Conservation (phyloP, 306 rosid genomes). For the Cicer yamashitae region DNA sequence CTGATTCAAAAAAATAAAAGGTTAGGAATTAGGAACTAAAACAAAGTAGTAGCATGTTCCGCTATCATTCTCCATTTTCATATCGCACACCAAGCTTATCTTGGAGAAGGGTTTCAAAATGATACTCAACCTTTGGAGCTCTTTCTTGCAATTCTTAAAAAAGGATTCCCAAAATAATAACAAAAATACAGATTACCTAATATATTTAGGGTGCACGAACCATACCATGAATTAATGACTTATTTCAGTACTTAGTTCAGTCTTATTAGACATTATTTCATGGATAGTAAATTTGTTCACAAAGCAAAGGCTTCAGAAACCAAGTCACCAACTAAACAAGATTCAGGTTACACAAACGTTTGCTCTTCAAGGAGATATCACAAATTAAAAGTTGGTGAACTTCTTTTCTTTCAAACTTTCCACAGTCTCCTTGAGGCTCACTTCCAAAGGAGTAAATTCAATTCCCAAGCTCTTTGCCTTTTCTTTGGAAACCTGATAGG, state of each 20-base stretch:
- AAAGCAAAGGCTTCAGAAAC: conserved; percentile 32
- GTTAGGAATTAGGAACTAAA: neutral
- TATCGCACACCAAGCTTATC: neutral
- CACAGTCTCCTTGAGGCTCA: conserved; percentile 74
- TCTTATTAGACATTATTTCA: conserved; percentile 11
- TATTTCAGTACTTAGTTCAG: neutral
- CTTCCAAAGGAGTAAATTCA: conserved; percentile 65
- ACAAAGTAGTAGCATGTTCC: neutral
- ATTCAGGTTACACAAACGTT: neutral
- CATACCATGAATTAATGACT: neutral
- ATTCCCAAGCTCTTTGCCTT: conserved; percentile 73
- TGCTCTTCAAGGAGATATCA: neutral
- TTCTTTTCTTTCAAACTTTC: conserved; percentile 73
- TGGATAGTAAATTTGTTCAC: neutral
- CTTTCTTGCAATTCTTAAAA: neutral
- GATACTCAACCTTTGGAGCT: neutral
- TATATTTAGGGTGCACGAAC: neutral
- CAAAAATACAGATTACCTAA: neutral
- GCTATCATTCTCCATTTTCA: neutral
- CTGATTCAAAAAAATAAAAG: too few relatives aligned
- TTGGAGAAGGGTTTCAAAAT: conserved; percentile 5
- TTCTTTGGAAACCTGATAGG: conserved; percentile 67
- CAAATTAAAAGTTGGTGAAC: conserved; percentile 53
- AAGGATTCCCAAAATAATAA: neutral
- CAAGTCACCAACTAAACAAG: conserved; percentile 14